Evolutionary conservation across 2,329 filamentous ascomycete genomes (phyloP).

Genomic region (Hypoxylon sp.): DNA sequence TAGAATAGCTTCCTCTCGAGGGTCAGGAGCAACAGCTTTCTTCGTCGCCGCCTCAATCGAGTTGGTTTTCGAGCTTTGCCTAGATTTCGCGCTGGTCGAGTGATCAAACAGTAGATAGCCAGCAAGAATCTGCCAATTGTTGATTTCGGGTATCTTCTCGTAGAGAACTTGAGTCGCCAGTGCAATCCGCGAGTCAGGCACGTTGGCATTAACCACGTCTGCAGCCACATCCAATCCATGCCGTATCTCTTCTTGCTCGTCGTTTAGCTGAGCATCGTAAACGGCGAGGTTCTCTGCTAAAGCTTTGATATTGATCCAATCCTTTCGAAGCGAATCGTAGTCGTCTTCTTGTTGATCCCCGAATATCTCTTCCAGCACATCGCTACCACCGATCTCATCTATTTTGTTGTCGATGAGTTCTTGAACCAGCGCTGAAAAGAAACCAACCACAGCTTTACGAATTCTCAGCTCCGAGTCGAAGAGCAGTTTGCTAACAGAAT

Average conservation of each 20-base stretch:
- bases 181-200: conserved; percentile 85
- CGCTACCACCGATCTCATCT: conserved; percentile 87
- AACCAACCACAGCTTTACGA: conserved; percentile 88
- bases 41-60: conserved; percentile 76
- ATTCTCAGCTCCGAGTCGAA: conserved; percentile 90
- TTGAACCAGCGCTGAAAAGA: conserved; percentile 90
- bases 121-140: conserved; percentile 88
- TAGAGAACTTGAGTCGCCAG: conserved; percentile 89
- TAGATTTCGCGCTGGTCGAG: conserved; percentile 73
- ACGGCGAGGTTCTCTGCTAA: conserved; percentile 85
- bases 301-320: conserved; percentile 94
- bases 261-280: conserved; percentile 81
- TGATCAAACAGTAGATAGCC: conserved; percentile 96
- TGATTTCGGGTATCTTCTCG: conserved; percentile 83
- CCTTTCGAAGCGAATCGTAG: conserved; percentile 80
- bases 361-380: conserved; percentile 81
- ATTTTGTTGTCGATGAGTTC: conserved; percentile 84
- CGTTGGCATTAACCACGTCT: conserved; percentile 72
- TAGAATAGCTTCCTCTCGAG: conserved; percentile 85
- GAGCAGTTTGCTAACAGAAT: conserved; percentile 86
- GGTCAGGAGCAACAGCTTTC: conserved; percentile 78
- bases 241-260: conserved; percentile 65
- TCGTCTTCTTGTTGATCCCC: conserved; percentile 81
- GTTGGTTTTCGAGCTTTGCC: conserved; percentile 66
- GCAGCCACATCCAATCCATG: conserved; percentile 66